phyloP scores from a whole-genome alignment of 192 early-diverging fungal species.

The Coemansia sp. region DNA sequence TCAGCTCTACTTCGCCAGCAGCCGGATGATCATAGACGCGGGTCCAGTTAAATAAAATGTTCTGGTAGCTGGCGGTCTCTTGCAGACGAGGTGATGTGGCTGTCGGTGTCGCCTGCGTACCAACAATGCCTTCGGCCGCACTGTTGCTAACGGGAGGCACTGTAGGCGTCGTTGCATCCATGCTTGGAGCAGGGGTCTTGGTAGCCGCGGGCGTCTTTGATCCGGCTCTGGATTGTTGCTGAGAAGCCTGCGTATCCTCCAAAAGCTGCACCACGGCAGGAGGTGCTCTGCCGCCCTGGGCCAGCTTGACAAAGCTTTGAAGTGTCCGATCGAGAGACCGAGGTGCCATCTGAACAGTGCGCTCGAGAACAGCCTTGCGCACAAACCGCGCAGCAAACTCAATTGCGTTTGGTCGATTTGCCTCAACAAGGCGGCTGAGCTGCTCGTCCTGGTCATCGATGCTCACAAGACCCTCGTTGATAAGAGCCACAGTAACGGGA shows the following conservation, averaged over 20 bases:
- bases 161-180: background rate
- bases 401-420: constrained; percentile 65
- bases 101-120: background rate
- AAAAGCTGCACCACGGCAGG: constrained; percentile 36
- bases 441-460: constrained; percentile 84
- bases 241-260: constrained; percentile 29
- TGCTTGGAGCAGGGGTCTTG: background rate
- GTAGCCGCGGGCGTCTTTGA: background rate
- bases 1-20: constrained; percentile 44
- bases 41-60: constrained; percentile 53
- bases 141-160: background rate
- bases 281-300: constrained; percentile 63
- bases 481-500: constrained; percentile 75
- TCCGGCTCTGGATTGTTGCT: constrained; percentile 13
- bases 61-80: constrained; percentile 53
- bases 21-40: constrained; percentile 52
- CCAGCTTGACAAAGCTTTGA: constrained; percentile 69
- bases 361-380: constrained; percentile 63
- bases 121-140: background rate
- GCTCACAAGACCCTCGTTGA: constrained; percentile 76
- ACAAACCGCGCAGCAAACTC: constrained; percentile 80
- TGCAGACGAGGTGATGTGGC: constrained; percentile 10
- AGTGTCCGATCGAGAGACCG: constrained; percentile 70
- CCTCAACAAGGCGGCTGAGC: constrained; percentile 83
- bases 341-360: constrained; percentile 44